Evolutionary conservation across 2,329 filamentous ascomycete genomes (phyloP), one percentile per base, ranked within the genome.

Genomic region (Paecilomyces fulvus): DNA sequence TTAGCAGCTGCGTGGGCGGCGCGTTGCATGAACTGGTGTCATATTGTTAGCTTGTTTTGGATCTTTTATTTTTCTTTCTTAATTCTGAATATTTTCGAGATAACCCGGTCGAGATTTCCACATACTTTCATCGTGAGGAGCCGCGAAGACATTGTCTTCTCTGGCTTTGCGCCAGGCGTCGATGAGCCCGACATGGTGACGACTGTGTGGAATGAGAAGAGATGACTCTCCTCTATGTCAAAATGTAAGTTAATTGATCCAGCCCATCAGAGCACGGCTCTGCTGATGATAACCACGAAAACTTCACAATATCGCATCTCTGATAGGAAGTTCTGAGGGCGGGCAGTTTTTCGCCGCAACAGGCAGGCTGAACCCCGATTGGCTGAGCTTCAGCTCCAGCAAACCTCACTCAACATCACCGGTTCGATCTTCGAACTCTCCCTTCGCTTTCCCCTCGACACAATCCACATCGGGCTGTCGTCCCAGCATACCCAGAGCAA

Each of bases 101-200:
- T 49, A 51, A 12, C 37, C 10, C 8, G 49, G 49, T 51, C 53
- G 28, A 55, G 49, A 30, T 46, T 48, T 12, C 12, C 51, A 49
- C 63, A 25, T 68, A 80, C 82, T 74, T 95, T 95, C 91, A 96
- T 96, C 37, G 89, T 92, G 68, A 95, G 80, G 51, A 96, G 85
- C 63, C 91, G 86, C 58, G 88, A 92, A 60, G 92, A 96, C 85
- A 95, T 91, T 50, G 80, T 80, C 73, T 87, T 88, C 30, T 82
- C 82, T 51, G 83, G 78, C 58, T 70, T 84, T 67, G 79, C 75
- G 59, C 80, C 74, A 63, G 80, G 73, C 71, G 80, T 79, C 51
- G 64, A 68, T 58, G 64, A 61, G 49, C 56, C 59, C 52, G 68
- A 61, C 72, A 73, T 74, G 57, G 31, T 67, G 57, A 33, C 9